Conservation (phyloP, 2,329 filamentous ascomycete genomes). For the Botrytis elliptica region DNA sequence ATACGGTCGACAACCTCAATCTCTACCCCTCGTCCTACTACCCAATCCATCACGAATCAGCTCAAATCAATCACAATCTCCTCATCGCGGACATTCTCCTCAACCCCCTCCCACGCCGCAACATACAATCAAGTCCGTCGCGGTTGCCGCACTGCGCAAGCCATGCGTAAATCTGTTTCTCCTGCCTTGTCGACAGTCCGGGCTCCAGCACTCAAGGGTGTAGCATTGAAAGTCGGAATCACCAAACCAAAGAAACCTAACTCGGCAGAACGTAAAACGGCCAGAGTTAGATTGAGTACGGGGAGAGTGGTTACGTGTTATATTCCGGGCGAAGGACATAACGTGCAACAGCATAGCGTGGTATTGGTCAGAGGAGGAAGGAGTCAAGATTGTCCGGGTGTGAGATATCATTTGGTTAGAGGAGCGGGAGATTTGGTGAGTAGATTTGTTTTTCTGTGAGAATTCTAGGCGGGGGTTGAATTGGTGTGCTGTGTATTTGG, state of each 20-base stretch:
- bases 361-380: conserved; percentile 92
- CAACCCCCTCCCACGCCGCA: not conserved
- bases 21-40: not conserved
- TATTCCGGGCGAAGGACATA: conserved; percentile 96
- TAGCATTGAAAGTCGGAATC: conserved; percentile 90
- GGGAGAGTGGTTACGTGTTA: conserved; percentile 88
- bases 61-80: conserved; percentile 35
- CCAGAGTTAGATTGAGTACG: conserved; percentile 82
- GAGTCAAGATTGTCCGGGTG: conserved; percentile 96
- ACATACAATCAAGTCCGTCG: conserved; percentile 22
- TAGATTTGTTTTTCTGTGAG: conserved; percentile 33
- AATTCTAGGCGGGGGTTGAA: not conserved
- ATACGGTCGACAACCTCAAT: not conserved
- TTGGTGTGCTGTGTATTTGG: not conserved
- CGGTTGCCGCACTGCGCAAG: conserved; percentile 76
- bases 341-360: conserved; percentile 98
- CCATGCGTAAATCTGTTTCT: conserved; percentile 80
- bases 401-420: conserved; percentile 90
- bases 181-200: conserved; percentile 71
- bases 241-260: conserved; percentile 98
- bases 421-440: conserved; percentile 90
- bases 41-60: conserved; percentile 23
- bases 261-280: conserved; percentile 94
- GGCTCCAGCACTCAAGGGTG: conserved; percentile 86
- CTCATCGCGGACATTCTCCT: conserved; percentile 36